Evolutionary conservation across 2,329 filamentous ascomycete species (phyloP).

Genomic region (Claviceps sorghi): DNA sequence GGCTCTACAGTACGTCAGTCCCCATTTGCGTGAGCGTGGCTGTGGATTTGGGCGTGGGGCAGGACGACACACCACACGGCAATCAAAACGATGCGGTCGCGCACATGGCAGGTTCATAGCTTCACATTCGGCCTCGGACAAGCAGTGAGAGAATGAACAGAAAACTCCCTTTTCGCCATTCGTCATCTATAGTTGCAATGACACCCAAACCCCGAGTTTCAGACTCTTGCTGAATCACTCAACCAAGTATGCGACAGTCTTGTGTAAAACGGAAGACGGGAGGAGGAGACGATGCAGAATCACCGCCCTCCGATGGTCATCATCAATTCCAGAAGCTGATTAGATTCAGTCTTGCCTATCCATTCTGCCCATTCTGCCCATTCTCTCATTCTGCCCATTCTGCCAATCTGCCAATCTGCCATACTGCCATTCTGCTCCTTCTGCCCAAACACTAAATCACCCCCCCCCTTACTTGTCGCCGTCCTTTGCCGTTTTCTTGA

Average conservation of each 20-base stretch:
- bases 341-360: neutral
- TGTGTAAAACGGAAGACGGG: neutral
- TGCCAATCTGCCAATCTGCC: neutral
- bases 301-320: neutral
- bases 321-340: neutral
- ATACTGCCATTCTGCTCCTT: neutral
- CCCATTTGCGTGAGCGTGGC: too few species aligned
- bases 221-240: neutral
- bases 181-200: neutral
- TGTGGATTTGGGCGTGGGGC: too few species aligned
- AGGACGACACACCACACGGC: too few species aligned
- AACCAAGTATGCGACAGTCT: neutral
- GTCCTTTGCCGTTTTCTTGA: slow-evolving; percentile 64
- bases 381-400: neutral
- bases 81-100: too few species aligned
- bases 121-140: too few species aligned
- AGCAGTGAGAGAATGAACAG: neutral
- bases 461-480: slow-evolving; percentile 17
- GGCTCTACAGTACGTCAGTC: neutral
- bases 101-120: too few species aligned
- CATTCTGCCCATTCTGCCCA: too few species aligned
- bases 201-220: neutral
- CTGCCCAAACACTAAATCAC: too few species aligned
- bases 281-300: neutral
- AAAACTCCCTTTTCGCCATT: neutral